Percentiles rank a stretch among this genome's conserved stretches.
Evolutionary conservation across 306 rosid species (phyloP).

Genomic region (Cicer pinnatifidum): DNA sequence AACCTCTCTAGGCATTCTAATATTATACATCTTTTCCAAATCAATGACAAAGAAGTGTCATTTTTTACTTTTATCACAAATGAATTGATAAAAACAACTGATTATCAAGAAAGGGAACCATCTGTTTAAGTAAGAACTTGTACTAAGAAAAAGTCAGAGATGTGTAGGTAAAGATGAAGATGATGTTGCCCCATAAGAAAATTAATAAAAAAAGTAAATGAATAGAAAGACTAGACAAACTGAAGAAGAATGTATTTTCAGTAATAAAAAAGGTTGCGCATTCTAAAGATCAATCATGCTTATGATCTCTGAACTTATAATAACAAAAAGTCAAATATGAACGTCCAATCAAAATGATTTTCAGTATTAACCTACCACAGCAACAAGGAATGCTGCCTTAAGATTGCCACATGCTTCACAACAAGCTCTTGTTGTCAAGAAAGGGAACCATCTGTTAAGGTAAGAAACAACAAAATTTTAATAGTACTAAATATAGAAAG

Average conservation of each 20-base stretch:
- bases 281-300: conserved; percentile 32
- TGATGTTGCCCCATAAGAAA: conserved; percentile 15
- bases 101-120: background rate
- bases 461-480: conserved; percentile 41
- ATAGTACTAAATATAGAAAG: conserved; percentile 31
- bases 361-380: conserved; percentile 76
- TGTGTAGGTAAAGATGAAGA: conserved; percentile 3
- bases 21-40: background rate
- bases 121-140: conserved; percentile 12
- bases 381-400: conserved; percentile 96
- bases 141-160: conserved; percentile 1
- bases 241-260: conserved; percentile 6
- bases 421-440: conserved; percentile 83
- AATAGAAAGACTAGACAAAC: conserved; percentile 23
- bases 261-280: background rate
- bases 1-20: background rate
- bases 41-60: background rate
- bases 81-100: background rate
- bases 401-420: conserved; percentile 99
- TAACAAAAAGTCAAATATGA: conserved; percentile 21
- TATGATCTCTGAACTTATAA: conserved; percentile 27
- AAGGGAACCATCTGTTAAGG: conserved; percentile 91
- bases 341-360: conserved; percentile 31
- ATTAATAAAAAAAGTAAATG: background rate
- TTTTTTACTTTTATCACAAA: background rate